These are phyloP conservation scores for Geosmithia morbida DNA, from an alignment of 2,329 filamentous ascomycete genomes.

Conservation along the genomic window DNA sequence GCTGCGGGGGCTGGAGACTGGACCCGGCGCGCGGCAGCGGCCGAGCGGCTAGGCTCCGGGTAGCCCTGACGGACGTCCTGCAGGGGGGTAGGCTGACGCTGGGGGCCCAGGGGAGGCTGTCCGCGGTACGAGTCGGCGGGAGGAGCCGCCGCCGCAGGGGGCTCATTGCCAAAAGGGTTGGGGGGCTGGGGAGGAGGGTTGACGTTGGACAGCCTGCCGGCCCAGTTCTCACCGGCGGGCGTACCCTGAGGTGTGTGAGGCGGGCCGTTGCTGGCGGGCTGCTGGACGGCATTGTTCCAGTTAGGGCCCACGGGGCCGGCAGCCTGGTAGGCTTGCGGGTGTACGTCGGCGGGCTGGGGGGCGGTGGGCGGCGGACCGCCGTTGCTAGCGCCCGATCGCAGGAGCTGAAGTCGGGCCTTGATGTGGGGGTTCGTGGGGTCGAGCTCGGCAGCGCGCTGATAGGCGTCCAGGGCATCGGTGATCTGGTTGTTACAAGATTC, in stretches of 20 bases:
- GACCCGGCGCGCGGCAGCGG: constrained; percentile 23
- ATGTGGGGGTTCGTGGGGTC: constrained; percentile 91
- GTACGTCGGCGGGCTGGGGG: constrained; percentile 89
- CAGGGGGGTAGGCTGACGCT: constrained; percentile 62
- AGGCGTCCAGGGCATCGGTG: constrained; percentile 87
- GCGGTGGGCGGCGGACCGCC: constrained; percentile 59
- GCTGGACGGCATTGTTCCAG: constrained; percentile 67
- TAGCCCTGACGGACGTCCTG: constrained; percentile 45
- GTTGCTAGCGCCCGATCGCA: constrained; percentile 66
- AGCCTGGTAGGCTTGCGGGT: constrained; percentile 85
- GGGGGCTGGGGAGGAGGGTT: constrained; percentile 60
- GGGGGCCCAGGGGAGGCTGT: constrained; percentile 50
- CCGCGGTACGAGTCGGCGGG: constrained; percentile 51
- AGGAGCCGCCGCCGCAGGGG: constrained; percentile 5
- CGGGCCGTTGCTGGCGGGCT: constrained; percentile 42
- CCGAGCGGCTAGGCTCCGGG: constrained; percentile 21
- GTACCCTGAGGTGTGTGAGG: constrained; percentile 19
- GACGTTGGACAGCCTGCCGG: constrained; percentile 61
- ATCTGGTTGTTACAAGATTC: constrained; percentile 99
- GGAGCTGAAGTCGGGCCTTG: constrained; percentile 80
- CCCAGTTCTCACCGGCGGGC: constrained; percentile 42
- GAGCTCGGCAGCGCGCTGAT: constrained; percentile 84
- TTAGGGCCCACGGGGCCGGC: constrained; percentile 73
- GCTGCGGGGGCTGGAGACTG: constrained; percentile 34
- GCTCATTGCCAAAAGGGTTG: constrained; percentile 64